These are phyloP conservation scores for Penicillium salamii DNA, from an alignment of 495 filamentous ascomycete genomes.

Conservation along the genomic window DNA sequence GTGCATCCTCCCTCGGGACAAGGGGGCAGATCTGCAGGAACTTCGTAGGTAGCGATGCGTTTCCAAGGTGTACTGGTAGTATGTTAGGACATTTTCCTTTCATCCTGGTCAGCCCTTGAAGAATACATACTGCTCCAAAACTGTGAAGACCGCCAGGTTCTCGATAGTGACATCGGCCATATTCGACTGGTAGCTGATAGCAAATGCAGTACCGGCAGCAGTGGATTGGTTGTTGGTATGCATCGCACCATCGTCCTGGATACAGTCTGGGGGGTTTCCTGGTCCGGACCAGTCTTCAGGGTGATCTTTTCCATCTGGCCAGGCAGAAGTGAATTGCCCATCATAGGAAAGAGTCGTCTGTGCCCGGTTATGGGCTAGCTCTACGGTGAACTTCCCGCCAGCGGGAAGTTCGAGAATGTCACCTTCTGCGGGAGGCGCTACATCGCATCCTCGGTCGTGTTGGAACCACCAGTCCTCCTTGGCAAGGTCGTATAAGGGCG, in stretches of 20 bases:
- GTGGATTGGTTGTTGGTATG: slow-evolving; percentile 42
- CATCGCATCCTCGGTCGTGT: slow-evolving; percentile 45
- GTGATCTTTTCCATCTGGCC: slow-evolving; percentile 48
- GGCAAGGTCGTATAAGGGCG: slow-evolving; percentile 42
- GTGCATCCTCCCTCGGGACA: slow-evolving; percentile 51
- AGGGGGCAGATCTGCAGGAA: slow-evolving; percentile 42
- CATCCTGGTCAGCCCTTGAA: background rate
- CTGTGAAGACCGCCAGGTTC: slow-evolving; percentile 52
- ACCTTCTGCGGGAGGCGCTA: slow-evolving; percentile 35
- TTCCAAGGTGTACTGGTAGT: slow-evolving; percentile 47
- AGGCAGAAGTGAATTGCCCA: slow-evolving; percentile 34
- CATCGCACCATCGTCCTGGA: slow-evolving; percentile 41
- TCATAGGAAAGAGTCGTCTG: slow-evolving; percentile 48
- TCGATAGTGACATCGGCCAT: slow-evolving; percentile 46
- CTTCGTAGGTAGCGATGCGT: slow-evolving; percentile 44
- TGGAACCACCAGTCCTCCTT: slow-evolving; percentile 52
- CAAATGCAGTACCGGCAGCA: slow-evolving; percentile 51
- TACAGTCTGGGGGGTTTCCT: slow-evolving; percentile 23
- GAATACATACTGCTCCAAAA: slow-evolving; percentile 35
- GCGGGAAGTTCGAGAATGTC: slow-evolving; percentile 50
- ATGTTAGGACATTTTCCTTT: slow-evolving; percentile 3
- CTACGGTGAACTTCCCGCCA: slow-evolving; percentile 50
- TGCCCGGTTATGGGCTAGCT: slow-evolving; percentile 52
- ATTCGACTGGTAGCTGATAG: slow-evolving; percentile 51
- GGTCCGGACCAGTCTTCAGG: slow-evolving; percentile 46